phyloP scores from a whole-genome alignment of 164 flowering plant species.

The Chimonanthus praecox region DNA sequence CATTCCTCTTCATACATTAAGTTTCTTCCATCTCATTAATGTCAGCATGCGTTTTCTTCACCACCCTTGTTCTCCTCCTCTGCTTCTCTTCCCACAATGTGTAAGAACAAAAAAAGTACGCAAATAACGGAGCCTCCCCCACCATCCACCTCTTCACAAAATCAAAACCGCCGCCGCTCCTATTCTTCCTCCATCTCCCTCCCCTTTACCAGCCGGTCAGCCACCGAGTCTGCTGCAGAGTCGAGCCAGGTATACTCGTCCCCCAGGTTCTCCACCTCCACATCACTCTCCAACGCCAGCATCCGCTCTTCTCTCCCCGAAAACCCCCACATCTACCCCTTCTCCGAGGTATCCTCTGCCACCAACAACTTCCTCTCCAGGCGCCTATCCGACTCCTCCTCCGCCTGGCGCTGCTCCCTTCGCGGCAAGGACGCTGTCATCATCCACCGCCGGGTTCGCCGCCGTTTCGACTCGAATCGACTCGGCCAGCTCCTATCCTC shows the following conservation, averaged over 20 bases:
- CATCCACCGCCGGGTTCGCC: slow-evolving; percentile 55
- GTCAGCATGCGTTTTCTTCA: no score
- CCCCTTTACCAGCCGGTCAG: neutral
- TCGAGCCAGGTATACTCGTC: neutral
- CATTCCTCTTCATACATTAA: no score
- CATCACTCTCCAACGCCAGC: slow-evolving; percentile 28
- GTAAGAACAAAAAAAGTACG: no score
- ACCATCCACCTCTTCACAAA: no score
- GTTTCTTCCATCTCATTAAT: no score
- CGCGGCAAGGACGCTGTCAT: slow-evolving; percentile 41
- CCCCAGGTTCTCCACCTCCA: slow-evolving; percentile 16
- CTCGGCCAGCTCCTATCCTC: slow-evolving; percentile 33
- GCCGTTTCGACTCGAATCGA: slow-evolving; percentile 25
- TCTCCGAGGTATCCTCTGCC: slow-evolving; percentile 45
- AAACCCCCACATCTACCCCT: slow-evolving; percentile 36
- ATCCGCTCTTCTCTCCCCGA: slow-evolving; percentile 33
- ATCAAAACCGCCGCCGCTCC: neutral
- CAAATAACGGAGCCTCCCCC: no score
- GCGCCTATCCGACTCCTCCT: slow-evolving; percentile 39
- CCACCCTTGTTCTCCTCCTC: no score
- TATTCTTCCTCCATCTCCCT: neutral
- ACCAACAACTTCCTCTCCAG: slow-evolving; percentile 42
- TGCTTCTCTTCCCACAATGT: no score
- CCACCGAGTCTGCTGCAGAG: neutral
- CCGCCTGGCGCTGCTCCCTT: slow-evolving; percentile 67